These are phyloP conservation scores for Ogataea thermomethanolica DNA, from an alignment of 805 yeast genomes.

Conservation along the genomic window DNA sequence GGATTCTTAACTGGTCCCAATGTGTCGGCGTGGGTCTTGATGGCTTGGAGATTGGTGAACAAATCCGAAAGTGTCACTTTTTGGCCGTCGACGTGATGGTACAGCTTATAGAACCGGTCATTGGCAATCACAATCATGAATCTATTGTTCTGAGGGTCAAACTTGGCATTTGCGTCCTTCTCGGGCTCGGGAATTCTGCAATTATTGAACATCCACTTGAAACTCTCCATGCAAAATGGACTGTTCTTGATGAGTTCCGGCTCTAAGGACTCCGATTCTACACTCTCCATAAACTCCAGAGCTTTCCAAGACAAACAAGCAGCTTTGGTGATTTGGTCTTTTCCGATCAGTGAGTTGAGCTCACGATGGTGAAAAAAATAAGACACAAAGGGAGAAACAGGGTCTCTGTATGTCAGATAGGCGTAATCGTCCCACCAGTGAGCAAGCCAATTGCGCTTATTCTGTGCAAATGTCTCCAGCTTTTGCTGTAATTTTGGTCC, in stretches of 20 bases:
- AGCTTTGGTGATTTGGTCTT: slow-evolving; percentile 68
- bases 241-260: slow-evolving; percentile 71
- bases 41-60: slow-evolving; percentile 55
- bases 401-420: slow-evolving; percentile 85
- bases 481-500: slow-evolving; percentile 74
- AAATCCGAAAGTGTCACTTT: slow-evolving; percentile 46
- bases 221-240: slow-evolving; percentile 95
- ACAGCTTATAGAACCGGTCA: slow-evolving; percentile 77
- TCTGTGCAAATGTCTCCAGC: slow-evolving; percentile 52
- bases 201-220: slow-evolving; percentile 86
- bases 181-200: slow-evolving; percentile 69
- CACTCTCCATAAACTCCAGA: slow-evolving; percentile 58
- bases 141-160: slow-evolving; percentile 47
- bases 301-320: slow-evolving; percentile 68
- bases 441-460: slow-evolving; percentile 79
- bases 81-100: slow-evolving; percentile 51
- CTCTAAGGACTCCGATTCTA: slow-evolving; percentile 70
- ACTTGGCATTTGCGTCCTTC: slow-evolving; percentile 58
- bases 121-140: slow-evolving; percentile 70
- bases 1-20: slow-evolving; percentile 45
- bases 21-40: slow-evolving; percentile 38
- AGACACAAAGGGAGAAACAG: slow-evolving; percentile 91
- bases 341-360: slow-evolving; percentile 50
- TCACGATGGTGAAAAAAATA: slow-evolving; percentile 86
- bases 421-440: slow-evolving; percentile 95